Evolutionary conservation across 2,329 filamentous ascomycete species (phyloP).

Genomic region (Trichoderma gracile): DNA sequence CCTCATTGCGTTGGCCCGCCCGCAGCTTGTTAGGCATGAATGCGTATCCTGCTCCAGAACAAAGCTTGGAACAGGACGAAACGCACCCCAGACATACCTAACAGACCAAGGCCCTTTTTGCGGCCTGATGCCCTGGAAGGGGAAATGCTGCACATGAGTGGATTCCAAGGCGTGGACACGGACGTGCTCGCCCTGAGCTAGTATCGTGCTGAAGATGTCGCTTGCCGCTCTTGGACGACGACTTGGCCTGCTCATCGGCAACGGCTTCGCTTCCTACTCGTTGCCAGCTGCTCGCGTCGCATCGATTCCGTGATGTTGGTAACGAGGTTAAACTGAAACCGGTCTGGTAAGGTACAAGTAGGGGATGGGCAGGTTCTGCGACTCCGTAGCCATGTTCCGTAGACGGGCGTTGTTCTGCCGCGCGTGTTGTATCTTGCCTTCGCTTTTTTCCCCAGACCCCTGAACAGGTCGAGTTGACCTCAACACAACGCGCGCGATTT

Average conservation of each 20-base stretch:
- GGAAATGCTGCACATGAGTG: conserved; percentile 16
- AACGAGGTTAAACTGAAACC: conserved; percentile 14
- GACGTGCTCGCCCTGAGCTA: conserved; percentile 6
- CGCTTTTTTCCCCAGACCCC: neutral
- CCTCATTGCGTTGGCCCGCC: neutral
- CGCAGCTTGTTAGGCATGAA: conserved; percentile 23
- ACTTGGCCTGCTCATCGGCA: neutral
- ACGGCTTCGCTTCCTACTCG: conserved; percentile 21
- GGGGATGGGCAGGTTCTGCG: neutral
- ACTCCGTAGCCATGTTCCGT: neutral
- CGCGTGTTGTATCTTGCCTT: conserved; percentile 9
- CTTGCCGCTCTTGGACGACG: neutral
- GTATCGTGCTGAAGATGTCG: conserved; percentile 2
- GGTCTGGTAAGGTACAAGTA: neutral
- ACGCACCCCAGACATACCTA: neutral
- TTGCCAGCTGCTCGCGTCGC: conserved; percentile 1
- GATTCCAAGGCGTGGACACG: conserved; percentile 5
- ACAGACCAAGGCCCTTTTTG: conserved; percentile 7
- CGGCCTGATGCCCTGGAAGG: conserved; percentile 2
- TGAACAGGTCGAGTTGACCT: conserved; percentile 7
- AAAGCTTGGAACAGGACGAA: neutral
- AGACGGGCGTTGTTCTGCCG: neutral
- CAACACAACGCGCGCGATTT: neutral
- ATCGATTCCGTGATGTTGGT: conserved; percentile 8
- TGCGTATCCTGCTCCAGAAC: conserved; percentile 1